Base-by-base conservation (phyloP, 768 basidiomycete genomes). In the Phylloporus sp. region DNA sequence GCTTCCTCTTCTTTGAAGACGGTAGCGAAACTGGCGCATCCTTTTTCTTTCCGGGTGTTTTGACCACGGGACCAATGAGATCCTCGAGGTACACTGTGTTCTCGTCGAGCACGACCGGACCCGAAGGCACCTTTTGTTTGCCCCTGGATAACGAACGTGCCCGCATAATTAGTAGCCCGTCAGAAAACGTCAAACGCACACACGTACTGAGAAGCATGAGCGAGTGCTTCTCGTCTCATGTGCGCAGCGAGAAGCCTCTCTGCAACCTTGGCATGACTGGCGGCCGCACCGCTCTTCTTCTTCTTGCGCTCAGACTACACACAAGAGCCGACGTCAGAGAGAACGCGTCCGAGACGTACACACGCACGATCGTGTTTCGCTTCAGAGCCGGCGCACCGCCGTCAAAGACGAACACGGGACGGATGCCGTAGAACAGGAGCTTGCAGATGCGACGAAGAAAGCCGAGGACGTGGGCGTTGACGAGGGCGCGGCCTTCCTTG, bases 391-490 rank as follows among this genome's bases (percentile, higher is more conserved):
- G 96, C 4, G 95, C 96, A 27, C 92, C 94, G 18, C 96, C 96
- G 66, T 99, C 96, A 60, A 99, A 99, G 11, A 99, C 94, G 60
- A 99, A 99, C 28, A 99, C 94, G 0, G 96, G 96, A 64, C 90
- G 94, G 63, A 98, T 95, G 11, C 96, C 96, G 61, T 96, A 93
- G 69, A 94, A 98, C 34, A 99, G 69, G 24, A 99, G 76, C 68
- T 98, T 98, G 67, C 84, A 83, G 47, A 98, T 96, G 2, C 96
- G 79, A 24, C 95, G 78, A 35, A 90, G 70, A 66, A 90, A 90
- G 46, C 95, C 93, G 35, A 98, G 71, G 14, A 99, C 83, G 68
- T 97, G 96, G 1, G 95, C 94, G 60, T 97, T 97, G 42, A 86
- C 80, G 35, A 99, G 70, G 11, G 79, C 89, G 20, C 84, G 81